Conservation (phyloP, 495 filamentous ascomycete genomes). For the Penicillium salamii region DNA sequence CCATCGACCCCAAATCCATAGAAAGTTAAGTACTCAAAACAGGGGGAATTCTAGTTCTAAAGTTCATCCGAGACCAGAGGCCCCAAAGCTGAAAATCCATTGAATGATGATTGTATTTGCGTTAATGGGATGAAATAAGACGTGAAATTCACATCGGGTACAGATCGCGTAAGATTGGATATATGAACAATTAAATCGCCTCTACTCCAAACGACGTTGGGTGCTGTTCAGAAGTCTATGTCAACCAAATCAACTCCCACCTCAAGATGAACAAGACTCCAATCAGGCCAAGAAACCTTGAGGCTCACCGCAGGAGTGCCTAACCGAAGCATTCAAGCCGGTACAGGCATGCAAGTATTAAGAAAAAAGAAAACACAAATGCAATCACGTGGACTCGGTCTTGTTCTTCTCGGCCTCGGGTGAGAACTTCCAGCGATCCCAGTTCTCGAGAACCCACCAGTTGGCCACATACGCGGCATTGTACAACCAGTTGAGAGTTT, state of each 20-base stretch:
- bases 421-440: conserved; percentile 19
- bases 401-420: conserved; percentile 1
- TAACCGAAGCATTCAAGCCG: no score
- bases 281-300: not conserved
- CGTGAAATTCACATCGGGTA: not conserved
- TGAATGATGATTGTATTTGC: not conserved
- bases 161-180: not conserved
- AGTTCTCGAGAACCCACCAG: conserved; percentile 46
- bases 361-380: not conserved
- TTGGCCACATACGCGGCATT: conserved; percentile 42
- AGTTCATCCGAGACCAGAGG: no score
- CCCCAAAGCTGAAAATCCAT: no score
- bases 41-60: no score
- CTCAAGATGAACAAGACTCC: not conserved
- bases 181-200: conserved; percentile 8
- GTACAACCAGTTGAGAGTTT: conserved; percentile 39
- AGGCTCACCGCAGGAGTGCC: no score
- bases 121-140: not conserved
- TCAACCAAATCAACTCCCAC: not conserved
- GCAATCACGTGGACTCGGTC: not conserved
- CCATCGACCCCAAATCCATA: no score
- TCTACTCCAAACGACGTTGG: conserved; percentile 4
- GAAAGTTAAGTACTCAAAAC: no score
- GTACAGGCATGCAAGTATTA: conserved; percentile 8
- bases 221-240: not conserved